Evolutionary conservation across 768 basidiomycete genomes (phyloP).

Genomic region (Cystofilobasidium capitatum): DNA sequence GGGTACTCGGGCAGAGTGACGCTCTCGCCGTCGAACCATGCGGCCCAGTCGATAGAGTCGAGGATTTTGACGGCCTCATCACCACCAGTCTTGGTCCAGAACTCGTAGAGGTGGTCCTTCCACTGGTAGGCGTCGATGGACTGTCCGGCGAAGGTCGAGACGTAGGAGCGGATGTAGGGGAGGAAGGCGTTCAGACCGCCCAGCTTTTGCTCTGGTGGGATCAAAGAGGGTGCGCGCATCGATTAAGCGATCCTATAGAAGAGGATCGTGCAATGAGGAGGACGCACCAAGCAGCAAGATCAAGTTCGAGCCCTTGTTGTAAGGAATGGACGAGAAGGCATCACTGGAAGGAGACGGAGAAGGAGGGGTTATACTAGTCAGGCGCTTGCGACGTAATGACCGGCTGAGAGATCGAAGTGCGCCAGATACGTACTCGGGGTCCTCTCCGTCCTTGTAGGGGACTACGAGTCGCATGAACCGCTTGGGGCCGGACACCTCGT

Average conservation of each 20-base stretch:
- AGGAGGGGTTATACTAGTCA: neutral
- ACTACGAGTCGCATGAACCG: conserved; percentile 69
- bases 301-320: conserved; percentile 68
- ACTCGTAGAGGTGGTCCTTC: conserved; percentile 67
- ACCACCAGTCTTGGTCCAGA: conserved; percentile 53
- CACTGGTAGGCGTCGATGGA: conserved; percentile 76
- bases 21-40: conserved; percentile 76
- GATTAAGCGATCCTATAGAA: conserved; percentile 63
- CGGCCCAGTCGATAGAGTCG: conserved; percentile 64
- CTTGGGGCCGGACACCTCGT: conserved; percentile 49
- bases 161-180: conserved; percentile 75
- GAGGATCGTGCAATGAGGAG: conserved; percentile 49
- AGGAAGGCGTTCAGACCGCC: conserved; percentile 77
- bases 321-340: conserved; percentile 63
- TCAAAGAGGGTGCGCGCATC: no score
- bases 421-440: conserved; percentile 17
- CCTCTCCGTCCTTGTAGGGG: conserved; percentile 55
- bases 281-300: conserved; percentile 58
- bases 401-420: conserved; percentile 38
- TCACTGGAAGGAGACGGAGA: conserved; percentile 42
- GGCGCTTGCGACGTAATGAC: conserved; percentile 42
- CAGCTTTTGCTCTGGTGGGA: conserved; percentile 36
- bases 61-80: conserved; percentile 56
- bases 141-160: conserved; percentile 63
- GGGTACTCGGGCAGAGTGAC: conserved; percentile 60